Conservation (phyloP, 805 yeast genomes). For the Candida takata region DNA sequence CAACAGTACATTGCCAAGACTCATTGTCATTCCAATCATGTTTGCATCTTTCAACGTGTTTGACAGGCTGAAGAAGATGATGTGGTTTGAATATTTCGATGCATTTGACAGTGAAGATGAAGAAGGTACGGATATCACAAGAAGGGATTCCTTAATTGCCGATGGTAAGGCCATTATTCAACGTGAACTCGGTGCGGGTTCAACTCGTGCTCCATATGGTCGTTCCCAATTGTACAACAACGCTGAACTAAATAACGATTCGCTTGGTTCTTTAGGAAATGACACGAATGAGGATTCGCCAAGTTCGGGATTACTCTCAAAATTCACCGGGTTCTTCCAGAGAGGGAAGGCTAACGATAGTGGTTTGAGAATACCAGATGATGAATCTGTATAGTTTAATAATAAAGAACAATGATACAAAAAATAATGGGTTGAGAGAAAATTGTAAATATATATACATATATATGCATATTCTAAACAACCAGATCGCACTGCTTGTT, state of each 20-base stretch:
- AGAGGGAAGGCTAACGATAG: not conserved
- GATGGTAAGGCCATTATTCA: conserved; percentile 22
- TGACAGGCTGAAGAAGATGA: conserved; percentile 42
- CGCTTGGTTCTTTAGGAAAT: not conserved
- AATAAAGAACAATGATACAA: no score
- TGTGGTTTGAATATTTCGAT: conserved; percentile 24
- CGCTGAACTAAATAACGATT: not conserved
- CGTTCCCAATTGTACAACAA: not conserved
- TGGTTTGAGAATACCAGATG: conserved; percentile 2
- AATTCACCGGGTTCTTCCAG: conserved; percentile 1
- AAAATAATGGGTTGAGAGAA: no score
- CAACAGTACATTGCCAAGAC: conserved; percentile 70
- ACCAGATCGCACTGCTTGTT: no score
- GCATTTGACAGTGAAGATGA: conserved; percentile 36
- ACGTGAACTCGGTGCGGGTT: conserved; percentile 14
- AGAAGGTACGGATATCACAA: conserved; percentile 17
- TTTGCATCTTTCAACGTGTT: conserved; percentile 61
- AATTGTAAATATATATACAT: no score
- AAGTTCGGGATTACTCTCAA: not conserved
- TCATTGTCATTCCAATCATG: conserved; percentile 62
- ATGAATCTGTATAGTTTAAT: conserved; percentile 1
- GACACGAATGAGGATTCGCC: not conserved
- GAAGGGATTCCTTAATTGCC: conserved; percentile 14
- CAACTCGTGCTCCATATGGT: not conserved
- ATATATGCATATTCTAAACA: no score